Evolutionary conservation across 2,329 filamentous ascomycete species (phyloP), one percentile per base, ranked within the genome.

Genomic region (Neopestalotiopsis clavispora): DNA sequence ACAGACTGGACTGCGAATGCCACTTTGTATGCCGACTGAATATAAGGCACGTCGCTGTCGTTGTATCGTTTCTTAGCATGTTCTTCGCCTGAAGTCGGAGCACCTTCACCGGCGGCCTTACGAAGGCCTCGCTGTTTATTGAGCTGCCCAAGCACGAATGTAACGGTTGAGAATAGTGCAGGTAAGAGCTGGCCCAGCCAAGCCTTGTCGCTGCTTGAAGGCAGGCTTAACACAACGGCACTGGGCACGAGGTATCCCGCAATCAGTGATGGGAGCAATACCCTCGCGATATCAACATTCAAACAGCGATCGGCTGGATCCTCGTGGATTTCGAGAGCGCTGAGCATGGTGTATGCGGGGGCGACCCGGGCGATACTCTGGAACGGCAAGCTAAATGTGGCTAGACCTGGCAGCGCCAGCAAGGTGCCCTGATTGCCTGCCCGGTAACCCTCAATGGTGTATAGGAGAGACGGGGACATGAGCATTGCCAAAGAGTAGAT

Each of bases 371-470:
- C 67, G 34, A 74, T 57, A 5, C 74, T 72, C 0, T 67, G 30
- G 1, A 71, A 32, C 6, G 68, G 68, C n/a, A 73, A 67, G 20
- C 23, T 69, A 4, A 61, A 28, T 4, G 67, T 42, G 66, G 72
- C 73, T 5, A 75, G 7, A 10, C 62, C 52, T 0, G 74, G 73
- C 3, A 72, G 40, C 0, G 68, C 60, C 14, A 75, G 62, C 4
- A 69, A 60, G 5, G 68, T 70, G 1, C 67, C 69, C 1, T 71
- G 32, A 38, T 74, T 71, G 1, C 73, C 72, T 9, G 66, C 65
- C 1, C 75, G 71, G 32, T 74, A 71, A 4, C 73, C 74, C 62
- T 77, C 75, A 4, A 76, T 69, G 1, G 65, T 73, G 67, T 71
- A 77, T 1, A 64, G 10, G 32, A 76, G 52, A 7, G 75, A 40